These are phyloP conservation scores for Solanum medicagineum DNA, from an alignment of 257 asterid species.

Conservation along the genomic window DNA sequence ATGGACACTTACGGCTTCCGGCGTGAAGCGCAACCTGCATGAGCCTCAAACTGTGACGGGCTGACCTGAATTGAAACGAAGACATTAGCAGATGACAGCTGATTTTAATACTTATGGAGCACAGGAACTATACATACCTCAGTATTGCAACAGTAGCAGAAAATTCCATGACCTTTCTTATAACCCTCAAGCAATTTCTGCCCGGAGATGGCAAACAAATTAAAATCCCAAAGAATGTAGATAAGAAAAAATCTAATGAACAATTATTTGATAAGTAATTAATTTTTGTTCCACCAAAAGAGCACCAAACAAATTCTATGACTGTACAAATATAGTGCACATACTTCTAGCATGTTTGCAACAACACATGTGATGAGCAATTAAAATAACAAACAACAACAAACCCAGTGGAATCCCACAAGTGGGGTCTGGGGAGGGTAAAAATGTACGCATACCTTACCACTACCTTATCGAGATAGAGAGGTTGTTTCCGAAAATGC, in stretches of 20 bases:
- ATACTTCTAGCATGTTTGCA: not conserved
- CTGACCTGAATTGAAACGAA: slow-evolving; percentile 45
- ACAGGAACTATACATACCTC: slow-evolving; percentile 36
- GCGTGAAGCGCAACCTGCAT: slow-evolving; percentile 86
- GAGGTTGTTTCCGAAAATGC: too few relatives aligned
- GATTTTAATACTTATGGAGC: not conserved
- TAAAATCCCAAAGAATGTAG: not conserved
- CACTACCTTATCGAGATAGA: too few relatives aligned
- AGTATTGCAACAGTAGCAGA: slow-evolving; percentile 47
- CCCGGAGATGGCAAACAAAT: not conserved
- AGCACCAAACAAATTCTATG: not conserved
- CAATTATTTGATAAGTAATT: not conserved
- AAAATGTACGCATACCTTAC: too few relatives aligned
- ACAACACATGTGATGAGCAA: not conserved
- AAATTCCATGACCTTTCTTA: slow-evolving; percentile 58
- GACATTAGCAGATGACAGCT: not conserved
- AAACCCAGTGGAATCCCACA: too few relatives aligned
- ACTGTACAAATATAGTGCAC: not conserved
- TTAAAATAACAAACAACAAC: not conserved
- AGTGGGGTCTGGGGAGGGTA: too few relatives aligned
- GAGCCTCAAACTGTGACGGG: slow-evolving; percentile 86
- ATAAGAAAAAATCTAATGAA: not conserved
- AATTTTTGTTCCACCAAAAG: not conserved
- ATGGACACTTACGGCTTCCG: slow-evolving; percentile 73
- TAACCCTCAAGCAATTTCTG: slow-evolving; percentile 57